Percentiles rank a stretch among this genome's conserved stretches.
Conservation (phyloP, 352 stramenopile species). For the Thraustotheca clavata region DNA sequence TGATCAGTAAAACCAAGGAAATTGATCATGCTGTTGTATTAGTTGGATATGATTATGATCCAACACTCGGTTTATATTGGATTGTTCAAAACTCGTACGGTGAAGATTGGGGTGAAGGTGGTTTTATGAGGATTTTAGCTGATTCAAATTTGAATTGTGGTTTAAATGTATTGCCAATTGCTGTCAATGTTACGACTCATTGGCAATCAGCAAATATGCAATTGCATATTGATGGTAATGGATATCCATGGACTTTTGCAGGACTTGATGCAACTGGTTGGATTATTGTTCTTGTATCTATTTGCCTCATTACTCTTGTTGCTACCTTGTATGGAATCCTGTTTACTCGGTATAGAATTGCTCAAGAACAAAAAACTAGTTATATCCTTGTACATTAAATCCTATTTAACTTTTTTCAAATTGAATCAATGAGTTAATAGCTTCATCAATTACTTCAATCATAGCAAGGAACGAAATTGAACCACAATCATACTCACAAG, state of each 20-base stretch:
- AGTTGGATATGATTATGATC: constrained; percentile 46
- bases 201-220: constrained; percentile 33
- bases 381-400: too few species aligned
- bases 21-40: constrained; percentile 69
- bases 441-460: too few species aligned
- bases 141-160: constrained; percentile 76
- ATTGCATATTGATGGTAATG: constrained; percentile 47
- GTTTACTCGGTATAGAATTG: too few species aligned
- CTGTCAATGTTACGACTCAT: constrained; percentile 32
- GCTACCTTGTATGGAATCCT: constrained; percentile 41
- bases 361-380: too few species aligned
- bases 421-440: too few species aligned
- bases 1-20: constrained; percentile 33
- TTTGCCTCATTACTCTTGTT: constrained; percentile 43
- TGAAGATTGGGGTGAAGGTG: constrained; percentile 57
- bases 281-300: constrained; percentile 45
- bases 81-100: constrained; percentile 84
- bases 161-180: constrained; percentile 60
- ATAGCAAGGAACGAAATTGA: too few species aligned
- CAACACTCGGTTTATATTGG: constrained; percentile 38
- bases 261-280: constrained; percentile 41
- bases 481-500: too few species aligned
- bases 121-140: constrained; percentile 48
- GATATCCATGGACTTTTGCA: constrained; percentile 42
- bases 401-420: too few species aligned